Percentiles rank a stretch among this genome's conserved stretches.
Conservation (phyloP, 768 basidiomycete species). For the Leccinum ochraceum region DNA sequence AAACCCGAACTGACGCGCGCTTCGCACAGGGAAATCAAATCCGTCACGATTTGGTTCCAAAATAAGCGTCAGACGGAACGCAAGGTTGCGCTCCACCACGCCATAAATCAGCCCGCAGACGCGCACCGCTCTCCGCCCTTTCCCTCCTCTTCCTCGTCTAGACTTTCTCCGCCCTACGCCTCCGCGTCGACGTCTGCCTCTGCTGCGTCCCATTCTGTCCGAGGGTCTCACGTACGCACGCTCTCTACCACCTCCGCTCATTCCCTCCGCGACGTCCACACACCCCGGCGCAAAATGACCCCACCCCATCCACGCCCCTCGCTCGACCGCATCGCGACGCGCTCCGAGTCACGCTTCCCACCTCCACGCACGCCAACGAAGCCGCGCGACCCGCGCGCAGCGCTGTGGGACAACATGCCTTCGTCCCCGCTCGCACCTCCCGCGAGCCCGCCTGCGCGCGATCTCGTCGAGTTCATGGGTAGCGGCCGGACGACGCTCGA, state of each 20-base stretch:
- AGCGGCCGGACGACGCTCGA: constrained; percentile 25
- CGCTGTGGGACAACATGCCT: constrained; percentile 37
- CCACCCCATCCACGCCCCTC: constrained; percentile 34
- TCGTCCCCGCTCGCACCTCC: constrained; percentile 46
- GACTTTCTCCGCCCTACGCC: constrained; percentile 22
- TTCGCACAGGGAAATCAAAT: constrained; percentile 34
- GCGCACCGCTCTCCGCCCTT: constrained; percentile 12
- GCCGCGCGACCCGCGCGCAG: constrained; percentile 31
- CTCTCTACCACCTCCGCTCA: constrained; percentile 20
- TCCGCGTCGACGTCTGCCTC: constrained; percentile 34
- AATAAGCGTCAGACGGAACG: constrained; percentile 45
- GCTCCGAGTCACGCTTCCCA: constrained; percentile 33
- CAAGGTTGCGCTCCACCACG: constrained; percentile 36
- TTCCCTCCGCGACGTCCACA: constrained; percentile 6
- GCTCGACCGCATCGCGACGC: constrained; percentile 33
- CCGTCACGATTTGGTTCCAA: constrained; percentile 39
- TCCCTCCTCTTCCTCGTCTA: constrained; percentile 15
- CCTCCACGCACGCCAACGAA: constrained; percentile 33
- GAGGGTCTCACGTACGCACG: constrained; percentile 33
- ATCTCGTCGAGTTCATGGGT: constrained; percentile 33
- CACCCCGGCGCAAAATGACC: constrained; percentile 31
- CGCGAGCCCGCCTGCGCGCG: constrained; percentile 33
- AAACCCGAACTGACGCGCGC: constrained; percentile 12
- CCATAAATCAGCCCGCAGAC: constrained; percentile 21
- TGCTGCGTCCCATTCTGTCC: neutral